Evolutionary conservation across 371 early-diverging fungal genomes (phyloP).

Genomic region (Funneliformis caledonium): DNA sequence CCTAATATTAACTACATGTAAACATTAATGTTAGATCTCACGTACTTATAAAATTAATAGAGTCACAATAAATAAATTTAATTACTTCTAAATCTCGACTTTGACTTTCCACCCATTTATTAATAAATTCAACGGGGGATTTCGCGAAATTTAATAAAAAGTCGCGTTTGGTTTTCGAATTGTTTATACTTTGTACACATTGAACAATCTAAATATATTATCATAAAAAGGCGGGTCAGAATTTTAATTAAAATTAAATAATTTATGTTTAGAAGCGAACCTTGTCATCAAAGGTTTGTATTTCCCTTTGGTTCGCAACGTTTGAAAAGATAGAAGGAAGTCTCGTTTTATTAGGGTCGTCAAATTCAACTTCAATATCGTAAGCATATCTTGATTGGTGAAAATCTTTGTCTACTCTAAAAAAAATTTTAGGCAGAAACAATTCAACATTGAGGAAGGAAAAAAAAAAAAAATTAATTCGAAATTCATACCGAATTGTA

Average conservation of each 20-base stretch:
- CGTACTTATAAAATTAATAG: not conserved
- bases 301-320: constrained; percentile 57
- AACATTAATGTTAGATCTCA: not conserved
- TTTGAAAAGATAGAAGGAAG: constrained; percentile 54
- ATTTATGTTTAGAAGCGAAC: not conserved
- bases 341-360: constrained; percentile 69
- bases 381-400: constrained; percentile 72
- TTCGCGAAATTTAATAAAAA: constrained; percentile 88
- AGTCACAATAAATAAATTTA: not conserved
- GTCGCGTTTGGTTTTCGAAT: constrained; percentile 89
- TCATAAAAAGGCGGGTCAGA: not conserved
- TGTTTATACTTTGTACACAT: constrained; percentile 81
- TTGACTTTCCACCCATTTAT: constrained; percentile 92
- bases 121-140: constrained; percentile 89
- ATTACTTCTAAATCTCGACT: constrained; percentile 85
- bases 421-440: not conserved
- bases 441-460: not conserved
- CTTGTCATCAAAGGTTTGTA: constrained; percentile 63
- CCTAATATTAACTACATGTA: constrained; percentile 72
- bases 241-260: not conserved
- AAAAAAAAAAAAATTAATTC: not conserved
- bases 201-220: constrained; percentile 57
- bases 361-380: constrained; percentile 91
- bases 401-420: constrained; percentile 67
- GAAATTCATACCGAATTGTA: constrained; percentile 69